Evolutionary conservation across 116 monocot genomes (phyloP).

Genomic region (Papilionanthe hybrid): DNA sequence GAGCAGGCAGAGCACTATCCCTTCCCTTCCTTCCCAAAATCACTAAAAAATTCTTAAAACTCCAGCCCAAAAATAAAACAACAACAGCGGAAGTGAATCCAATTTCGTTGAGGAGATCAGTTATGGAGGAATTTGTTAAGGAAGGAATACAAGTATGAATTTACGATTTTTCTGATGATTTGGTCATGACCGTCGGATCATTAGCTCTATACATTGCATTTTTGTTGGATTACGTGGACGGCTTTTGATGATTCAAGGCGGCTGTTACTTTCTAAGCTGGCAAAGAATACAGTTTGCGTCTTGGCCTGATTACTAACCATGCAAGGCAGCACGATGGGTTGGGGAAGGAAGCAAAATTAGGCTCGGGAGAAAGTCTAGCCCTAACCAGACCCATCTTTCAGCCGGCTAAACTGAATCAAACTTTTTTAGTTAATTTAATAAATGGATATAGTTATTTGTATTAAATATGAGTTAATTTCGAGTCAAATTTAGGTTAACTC

Average conservation of each 20-base stretch:
- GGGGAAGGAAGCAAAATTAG: not conserved
- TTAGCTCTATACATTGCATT: not conserved
- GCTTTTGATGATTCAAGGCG: not conserved
- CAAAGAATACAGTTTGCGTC: not conserved
- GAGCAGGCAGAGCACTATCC: not conserved
- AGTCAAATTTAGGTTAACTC: too few species aligned
- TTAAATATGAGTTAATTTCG: too few species aligned
- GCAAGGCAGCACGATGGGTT: not conserved
- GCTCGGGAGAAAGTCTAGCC: too few species aligned
- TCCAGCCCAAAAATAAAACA: not conserved
- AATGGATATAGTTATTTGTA: too few species aligned
- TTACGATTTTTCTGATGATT: not conserved
- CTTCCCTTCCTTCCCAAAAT: not conserved
- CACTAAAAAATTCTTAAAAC: not conserved
- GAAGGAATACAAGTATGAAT: not conserved
- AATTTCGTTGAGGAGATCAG: not conserved
- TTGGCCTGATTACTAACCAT: not conserved
- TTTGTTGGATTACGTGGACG: not conserved
- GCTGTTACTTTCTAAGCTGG: not conserved
- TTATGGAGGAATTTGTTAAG: not conserved
- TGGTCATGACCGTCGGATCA: not conserved
- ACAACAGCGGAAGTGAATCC: not conserved
- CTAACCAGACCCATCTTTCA: too few species aligned
- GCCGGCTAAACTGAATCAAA: too few species aligned
- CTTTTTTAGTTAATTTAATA: too few species aligned